These are phyloP conservation scores for Phyllachora maydis DNA, from an alignment of 2,329 filamentous ascomycete species.

Conservation along the genomic window DNA sequence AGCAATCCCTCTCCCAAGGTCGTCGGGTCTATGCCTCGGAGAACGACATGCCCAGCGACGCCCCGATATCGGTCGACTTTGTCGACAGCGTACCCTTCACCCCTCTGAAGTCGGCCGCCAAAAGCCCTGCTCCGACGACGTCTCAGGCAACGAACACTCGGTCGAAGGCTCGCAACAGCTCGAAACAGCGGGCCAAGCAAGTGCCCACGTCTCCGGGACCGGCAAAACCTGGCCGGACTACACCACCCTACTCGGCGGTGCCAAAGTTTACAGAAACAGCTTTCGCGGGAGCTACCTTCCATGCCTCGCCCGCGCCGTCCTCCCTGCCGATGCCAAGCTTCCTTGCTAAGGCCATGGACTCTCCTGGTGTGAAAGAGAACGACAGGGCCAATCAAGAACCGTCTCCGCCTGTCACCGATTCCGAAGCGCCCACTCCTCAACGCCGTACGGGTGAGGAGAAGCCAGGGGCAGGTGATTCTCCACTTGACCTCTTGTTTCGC, in stretches of 20 bases:
- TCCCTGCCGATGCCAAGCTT: slow-evolving; percentile 83
- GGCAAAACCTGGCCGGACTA: slow-evolving; percentile 18
- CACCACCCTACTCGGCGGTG: slow-evolving; percentile 19
- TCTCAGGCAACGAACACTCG: slow-evolving; percentile 11
- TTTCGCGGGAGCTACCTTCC: slow-evolving; percentile 88
- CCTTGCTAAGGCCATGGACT: slow-evolving; percentile 51
- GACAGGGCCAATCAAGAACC: slow-evolving; percentile 20
- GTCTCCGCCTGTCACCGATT: slow-evolving; percentile 30
- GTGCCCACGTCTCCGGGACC: slow-evolving; percentile 19
- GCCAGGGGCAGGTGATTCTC: slow-evolving; percentile 38
- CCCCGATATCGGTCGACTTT: slow-evolving; percentile 13
- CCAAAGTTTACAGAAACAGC: slow-evolving; percentile 30
- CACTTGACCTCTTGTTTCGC: slow-evolving; percentile 77
- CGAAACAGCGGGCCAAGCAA: slow-evolving; percentile 11
- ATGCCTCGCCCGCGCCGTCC: slow-evolving; percentile 81
- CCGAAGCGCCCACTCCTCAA: slow-evolving; percentile 24
- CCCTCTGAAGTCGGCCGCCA: slow-evolving; percentile 20
- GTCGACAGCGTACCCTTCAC: slow-evolving; percentile 16
- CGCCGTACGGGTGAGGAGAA: slow-evolving; percentile 12
- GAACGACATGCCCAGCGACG: slow-evolving; percentile 25
- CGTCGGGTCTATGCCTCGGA: slow-evolving; percentile 39
- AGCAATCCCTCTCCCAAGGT: slow-evolving; percentile 14
- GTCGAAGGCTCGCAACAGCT: slow-evolving; percentile 11
- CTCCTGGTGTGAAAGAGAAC: slow-evolving; percentile 23
- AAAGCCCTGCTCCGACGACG: slow-evolving; percentile 13